Percentiles rank a stretch among this genome's conserved stretches.
phyloP scores from a whole-genome alignment of 179 eudicot genomes.

The Beta macrorhiza region DNA sequence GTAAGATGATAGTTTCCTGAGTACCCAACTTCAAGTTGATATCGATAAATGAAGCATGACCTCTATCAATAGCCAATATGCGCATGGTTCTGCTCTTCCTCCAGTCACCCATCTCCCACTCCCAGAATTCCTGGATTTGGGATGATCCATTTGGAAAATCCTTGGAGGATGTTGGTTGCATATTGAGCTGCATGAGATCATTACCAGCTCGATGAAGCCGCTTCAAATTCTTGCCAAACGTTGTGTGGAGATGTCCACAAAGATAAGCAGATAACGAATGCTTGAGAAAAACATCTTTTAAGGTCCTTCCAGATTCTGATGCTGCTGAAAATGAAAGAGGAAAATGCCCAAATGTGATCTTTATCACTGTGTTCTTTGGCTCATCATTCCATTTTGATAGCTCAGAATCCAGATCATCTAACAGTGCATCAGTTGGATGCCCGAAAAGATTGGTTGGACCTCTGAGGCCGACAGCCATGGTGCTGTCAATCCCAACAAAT shows the following conservation, averaged over 20 bases:
- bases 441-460: slow-evolving; percentile 97
- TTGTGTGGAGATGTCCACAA: slow-evolving; percentile 87
- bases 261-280: slow-evolving; percentile 72
- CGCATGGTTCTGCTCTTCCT: slow-evolving; percentile 75
- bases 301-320: slow-evolving; percentile 66
- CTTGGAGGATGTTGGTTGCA: slow-evolving; percentile 33
- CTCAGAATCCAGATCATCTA: slow-evolving; percentile 61
- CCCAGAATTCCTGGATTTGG: slow-evolving; percentile 70
- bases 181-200: slow-evolving; percentile 52
- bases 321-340: slow-evolving; percentile 83
- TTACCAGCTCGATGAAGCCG: slow-evolving; percentile 55
- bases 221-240: slow-evolving; percentile 78
- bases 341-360: slow-evolving; percentile 85
- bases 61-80: slow-evolving; percentile 79
- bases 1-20: slow-evolving; percentile 55
- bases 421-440: slow-evolving; percentile 75
- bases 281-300: slow-evolving; percentile 62
- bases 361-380: slow-evolving; percentile 53
- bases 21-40: slow-evolving; percentile 53
- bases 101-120: slow-evolving; percentile 99
- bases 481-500: slow-evolving; percentile 87
- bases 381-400: slow-evolving; percentile 72
- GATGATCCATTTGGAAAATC: slow-evolving; percentile 41
- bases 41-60: slow-evolving; percentile 73
- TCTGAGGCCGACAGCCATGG: slow-evolving; percentile 72